Base-by-base conservation (phyloP, 75 land plant species). In the Isoetes taiwanensis region DNA sequence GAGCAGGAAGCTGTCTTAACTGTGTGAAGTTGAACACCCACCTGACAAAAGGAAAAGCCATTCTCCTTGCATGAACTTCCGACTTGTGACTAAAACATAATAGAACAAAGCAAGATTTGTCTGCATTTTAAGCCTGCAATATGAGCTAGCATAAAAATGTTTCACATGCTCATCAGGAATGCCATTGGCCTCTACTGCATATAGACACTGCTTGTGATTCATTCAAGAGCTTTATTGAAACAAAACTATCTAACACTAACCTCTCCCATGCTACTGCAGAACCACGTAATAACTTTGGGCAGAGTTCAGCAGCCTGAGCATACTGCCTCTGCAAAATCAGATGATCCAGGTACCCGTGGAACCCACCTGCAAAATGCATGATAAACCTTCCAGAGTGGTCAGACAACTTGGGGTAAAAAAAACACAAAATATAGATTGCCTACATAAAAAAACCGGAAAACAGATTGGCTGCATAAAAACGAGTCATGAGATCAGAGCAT, bases 11-110 rank as follows among this genome's bases (percentile, higher is more conserved):
- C 48, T 93, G 86, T 26, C 90, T 81, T 26, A 88, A 74, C 53
- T 89, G 90, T 34, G 95, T 86, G 78, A 93, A 93, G 29, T 88
- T 83, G 65, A 93, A 84, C 41, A 88, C 84, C 96, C 99, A 88
- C 59, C 99, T 93, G 73, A 56, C 52, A 63, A 52, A 54, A 23
- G 42, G 55, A 6, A 17, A 21, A 35, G 21, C 14, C 2, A 35
- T 38, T 21, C 28, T 40, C 28, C 43, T 2, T 32, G 23, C 34
- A 46, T 24, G 24, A 20, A 53, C 3, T 11, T 11, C 1, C 30
- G 31, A 5, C 14, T 32, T 34, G 2, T 33, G 26, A 23, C 26
- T 29, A 52, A 32, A 67, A 9, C 33, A 31, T 39, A 28, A 58
- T 19, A 34, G 23, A 39, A 55, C 19, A 35, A 33, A 9, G 43